These are phyloP conservation scores for Colletotrichum liaoningense DNA, from an alignment of 2,329 filamentous ascomycete species.

Conservation along the genomic window DNA sequence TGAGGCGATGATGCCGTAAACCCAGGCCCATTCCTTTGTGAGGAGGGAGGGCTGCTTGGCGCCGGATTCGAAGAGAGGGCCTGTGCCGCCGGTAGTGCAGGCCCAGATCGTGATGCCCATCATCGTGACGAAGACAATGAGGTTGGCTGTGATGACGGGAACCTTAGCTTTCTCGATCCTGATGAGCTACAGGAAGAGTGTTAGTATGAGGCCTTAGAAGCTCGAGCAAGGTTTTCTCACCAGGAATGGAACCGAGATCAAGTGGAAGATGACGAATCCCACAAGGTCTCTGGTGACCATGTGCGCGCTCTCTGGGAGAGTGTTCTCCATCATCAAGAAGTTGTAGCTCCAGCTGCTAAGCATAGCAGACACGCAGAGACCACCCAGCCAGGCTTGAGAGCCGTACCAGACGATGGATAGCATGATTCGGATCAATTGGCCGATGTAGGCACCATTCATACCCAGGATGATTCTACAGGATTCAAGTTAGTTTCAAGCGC, in stretches of 20 bases:
- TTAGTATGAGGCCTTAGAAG: background rate
- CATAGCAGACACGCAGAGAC: conserved; percentile 45
- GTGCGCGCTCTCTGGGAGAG: conserved; percentile 52
- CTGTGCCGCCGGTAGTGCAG: conserved; percentile 54
- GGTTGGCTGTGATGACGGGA: conserved; percentile 56
- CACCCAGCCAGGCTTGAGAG: conserved; percentile 45
- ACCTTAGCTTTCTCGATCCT: conserved; percentile 60
- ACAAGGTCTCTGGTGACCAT: conserved; percentile 56
- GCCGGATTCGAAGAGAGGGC: conserved; percentile 52
- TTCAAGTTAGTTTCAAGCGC: background rate
- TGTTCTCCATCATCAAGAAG: conserved; percentile 56
- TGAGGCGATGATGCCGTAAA: conserved; percentile 45
- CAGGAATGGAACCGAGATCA: conserved; percentile 59
- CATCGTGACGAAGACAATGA: conserved; percentile 58
- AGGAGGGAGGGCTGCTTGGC: conserved; percentile 35
- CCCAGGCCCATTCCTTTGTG: conserved; percentile 43
- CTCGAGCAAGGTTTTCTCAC: conserved; percentile 34
- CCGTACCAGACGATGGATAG: conserved; percentile 53
- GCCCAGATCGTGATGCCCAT: conserved; percentile 61
- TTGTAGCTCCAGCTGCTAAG: conserved; percentile 59
- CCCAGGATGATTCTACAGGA: conserved; percentile 40
- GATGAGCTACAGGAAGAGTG: conserved; percentile 44
- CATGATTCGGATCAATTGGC: conserved; percentile 52
- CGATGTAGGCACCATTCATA: conserved; percentile 52
- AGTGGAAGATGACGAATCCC: conserved; percentile 64